A percentile compares a stretch with the other conserved stretches of the same genome.
Conservation (phyloP, 805 yeast genomes). For the Yarrowia divulgata region DNA sequence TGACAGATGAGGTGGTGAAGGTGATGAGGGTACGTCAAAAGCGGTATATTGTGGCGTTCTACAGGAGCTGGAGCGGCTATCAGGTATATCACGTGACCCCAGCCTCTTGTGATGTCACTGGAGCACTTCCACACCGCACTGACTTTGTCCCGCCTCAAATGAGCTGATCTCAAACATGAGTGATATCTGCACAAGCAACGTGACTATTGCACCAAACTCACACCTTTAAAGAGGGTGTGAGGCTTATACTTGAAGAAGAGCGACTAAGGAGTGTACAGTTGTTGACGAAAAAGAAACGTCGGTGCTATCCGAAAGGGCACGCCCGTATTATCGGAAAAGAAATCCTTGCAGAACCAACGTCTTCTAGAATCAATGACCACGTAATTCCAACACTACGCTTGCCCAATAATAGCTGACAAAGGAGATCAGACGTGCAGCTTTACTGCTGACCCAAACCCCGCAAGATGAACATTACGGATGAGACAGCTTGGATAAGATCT, state of each 20-base stretch:
- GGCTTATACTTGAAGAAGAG: not conserved
- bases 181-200: slow-evolving; percentile 24
- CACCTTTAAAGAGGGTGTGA: not conserved
- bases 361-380: not conserved
- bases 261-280: not conserved
- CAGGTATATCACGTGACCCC: no score
- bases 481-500: no score
- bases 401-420: not conserved
- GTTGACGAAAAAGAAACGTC: not conserved
- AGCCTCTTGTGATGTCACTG: no score
- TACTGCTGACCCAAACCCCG: not conserved
- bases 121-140: not conserved
- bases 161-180: slow-evolving; percentile 13
- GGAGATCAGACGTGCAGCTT: not conserved
- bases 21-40: no score
- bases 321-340: not conserved
- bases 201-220: slow-evolving; percentile 18
- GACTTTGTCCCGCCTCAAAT: not conserved
- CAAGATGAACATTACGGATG: not conserved
- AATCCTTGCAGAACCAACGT: not conserved
- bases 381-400: not conserved
- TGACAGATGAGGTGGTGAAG: no score
- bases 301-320: not conserved
- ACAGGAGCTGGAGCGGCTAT: no score
- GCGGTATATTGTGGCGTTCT: no score